Evolutionary conservation across 2,329 filamentous ascomycete species (phyloP).

Genomic region (Botryotinia globosa): DNA sequence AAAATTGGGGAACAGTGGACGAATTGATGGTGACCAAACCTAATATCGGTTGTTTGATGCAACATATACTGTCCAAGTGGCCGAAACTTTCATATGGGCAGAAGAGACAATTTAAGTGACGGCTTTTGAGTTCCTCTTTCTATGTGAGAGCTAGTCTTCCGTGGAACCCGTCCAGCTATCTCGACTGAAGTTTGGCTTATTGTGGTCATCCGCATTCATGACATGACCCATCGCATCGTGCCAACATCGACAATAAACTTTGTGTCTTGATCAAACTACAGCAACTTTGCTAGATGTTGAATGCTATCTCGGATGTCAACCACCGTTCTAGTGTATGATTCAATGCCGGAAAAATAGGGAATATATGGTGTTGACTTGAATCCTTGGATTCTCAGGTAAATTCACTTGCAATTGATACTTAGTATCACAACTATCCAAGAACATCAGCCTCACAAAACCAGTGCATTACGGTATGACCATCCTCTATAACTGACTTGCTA

Average conservation of each 20-base stretch:
- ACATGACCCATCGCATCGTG: background rate
- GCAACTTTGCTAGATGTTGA: background rate
- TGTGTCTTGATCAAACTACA: background rate
- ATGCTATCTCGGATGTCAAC: background rate
- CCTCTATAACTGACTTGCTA: background rate
- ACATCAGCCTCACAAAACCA: background rate
- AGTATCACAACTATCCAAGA: background rate
- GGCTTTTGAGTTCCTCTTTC: background rate
- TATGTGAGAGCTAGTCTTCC: background rate
- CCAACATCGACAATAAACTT: background rate
- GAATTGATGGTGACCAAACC: background rate
- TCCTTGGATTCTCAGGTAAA: background rate
- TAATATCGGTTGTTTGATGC: background rate
- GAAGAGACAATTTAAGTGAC: background rate
- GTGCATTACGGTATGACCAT: background rate
- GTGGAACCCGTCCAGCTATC: no score
- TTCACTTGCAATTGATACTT: background rate
- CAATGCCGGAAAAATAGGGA: background rate
- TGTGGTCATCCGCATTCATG: background rate
- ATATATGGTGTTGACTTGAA: background rate
- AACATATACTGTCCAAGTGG: background rate
- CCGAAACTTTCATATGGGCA: background rate
- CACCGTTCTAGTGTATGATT: no score
- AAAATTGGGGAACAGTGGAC: background rate
- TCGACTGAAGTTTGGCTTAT: background rate